A percentile compares a stretch with the other conserved stretches of the same genome.
These are phyloP conservation scores for Sporobolomyces phaffii DNA, from an alignment of 768 basidiomycete genomes.

Conservation along the genomic window DNA sequence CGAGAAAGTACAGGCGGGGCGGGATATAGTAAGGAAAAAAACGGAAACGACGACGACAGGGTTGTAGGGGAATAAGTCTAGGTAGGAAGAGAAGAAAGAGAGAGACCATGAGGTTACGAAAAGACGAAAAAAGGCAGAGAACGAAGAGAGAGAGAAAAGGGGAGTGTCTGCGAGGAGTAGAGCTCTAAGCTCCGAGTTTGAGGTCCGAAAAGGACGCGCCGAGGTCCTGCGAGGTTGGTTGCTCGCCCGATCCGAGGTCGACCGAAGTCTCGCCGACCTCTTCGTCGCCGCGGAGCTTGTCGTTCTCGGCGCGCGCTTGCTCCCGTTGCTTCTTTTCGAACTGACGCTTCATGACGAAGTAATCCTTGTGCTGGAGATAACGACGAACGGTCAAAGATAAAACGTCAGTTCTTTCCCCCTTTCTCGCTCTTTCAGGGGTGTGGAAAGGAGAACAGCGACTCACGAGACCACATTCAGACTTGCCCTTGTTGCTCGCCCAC, in stretches of 20 bases:
- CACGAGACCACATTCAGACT: slow-evolving; percentile 84
- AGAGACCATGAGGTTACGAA: too few relatives aligned
- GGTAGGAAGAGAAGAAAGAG: too few relatives aligned
- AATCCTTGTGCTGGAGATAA: slow-evolving; percentile 57
- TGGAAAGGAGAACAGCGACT: neutral
- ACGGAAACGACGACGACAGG: neutral
- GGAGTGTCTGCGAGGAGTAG: too few relatives aligned
- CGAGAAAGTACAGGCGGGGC: too few relatives aligned
- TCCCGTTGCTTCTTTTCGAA: slow-evolving; percentile 47
- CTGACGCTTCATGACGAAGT: slow-evolving; percentile 58
- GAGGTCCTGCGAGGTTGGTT: slow-evolving; percentile 9
- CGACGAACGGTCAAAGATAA: fast-evolving
- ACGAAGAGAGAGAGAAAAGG: neutral
- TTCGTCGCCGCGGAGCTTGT: slow-evolving; percentile 33
- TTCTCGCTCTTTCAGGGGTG: neutral
- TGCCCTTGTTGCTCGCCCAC: slow-evolving; percentile 74
- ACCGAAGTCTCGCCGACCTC: slow-evolving; percentile 36
- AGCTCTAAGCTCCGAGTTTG: slow-evolving; percentile 23
- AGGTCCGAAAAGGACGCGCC: slow-evolving; percentile 28
- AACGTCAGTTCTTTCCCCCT: too few relatives aligned
- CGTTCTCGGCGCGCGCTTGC: slow-evolving; percentile 33
- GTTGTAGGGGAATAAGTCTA: neutral
- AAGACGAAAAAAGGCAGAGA: neutral
- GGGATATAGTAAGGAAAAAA: too few relatives aligned
- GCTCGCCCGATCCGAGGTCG: neutral